Evolutionary conservation across 805 yeast species (phyloP).

Genomic region (Suhomyces kilbournensis): DNA sequence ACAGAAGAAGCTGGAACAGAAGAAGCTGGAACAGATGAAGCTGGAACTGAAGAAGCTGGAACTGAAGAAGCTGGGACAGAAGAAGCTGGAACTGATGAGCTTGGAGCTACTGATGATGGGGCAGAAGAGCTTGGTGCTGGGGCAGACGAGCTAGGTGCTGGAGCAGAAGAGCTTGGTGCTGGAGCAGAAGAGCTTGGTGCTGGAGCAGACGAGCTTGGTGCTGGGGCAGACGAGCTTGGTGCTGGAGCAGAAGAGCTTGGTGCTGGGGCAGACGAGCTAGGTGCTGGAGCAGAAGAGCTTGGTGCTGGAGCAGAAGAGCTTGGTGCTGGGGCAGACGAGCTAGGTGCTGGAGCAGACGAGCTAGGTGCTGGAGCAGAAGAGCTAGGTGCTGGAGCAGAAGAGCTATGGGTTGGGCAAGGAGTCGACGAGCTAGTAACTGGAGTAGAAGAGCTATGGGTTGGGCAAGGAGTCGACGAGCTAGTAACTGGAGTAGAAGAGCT

Average conservation of each 20-base stretch:
- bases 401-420: neutral
- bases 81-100: neutral
- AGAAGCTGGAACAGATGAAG: neutral
- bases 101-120: neutral
- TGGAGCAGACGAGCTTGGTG: neutral
- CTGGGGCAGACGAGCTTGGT: no score
- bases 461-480: neutral
- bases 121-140: slow-evolving; percentile 1
- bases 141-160: neutral
- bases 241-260: neutral
- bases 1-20: neutral
- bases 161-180: neutral
- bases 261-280: neutral
- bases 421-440: no score
- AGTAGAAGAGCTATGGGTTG: slow-evolving; percentile 1
- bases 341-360: no score
- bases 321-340: neutral
- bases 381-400: neutral
- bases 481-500: neutral
- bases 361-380: no score
- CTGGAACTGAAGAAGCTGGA: neutral
- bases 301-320: neutral
- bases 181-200: slow-evolving; percentile 3
- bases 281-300: neutral
- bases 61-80: neutral